phyloP scores from a whole-genome alignment of 176 grass and related monocot genomes.

The Puccinellia tenuiflora region DNA sequence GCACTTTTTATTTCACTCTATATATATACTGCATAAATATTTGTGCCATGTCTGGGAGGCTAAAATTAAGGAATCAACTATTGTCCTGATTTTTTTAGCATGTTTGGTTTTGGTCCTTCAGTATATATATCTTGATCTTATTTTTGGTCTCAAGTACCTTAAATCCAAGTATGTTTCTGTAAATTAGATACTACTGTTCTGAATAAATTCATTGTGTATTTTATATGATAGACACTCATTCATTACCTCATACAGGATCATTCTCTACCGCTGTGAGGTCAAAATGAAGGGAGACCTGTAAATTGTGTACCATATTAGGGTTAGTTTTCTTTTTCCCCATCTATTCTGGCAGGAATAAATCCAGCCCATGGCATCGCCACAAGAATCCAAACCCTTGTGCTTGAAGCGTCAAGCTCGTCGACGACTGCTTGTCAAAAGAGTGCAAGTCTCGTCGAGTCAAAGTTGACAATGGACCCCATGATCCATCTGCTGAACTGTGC shows the following conservation, averaged over 20 bases:
- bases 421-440: conserved; percentile 44
- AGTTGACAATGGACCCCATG: conserved; percentile 28
- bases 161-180: not conserved
- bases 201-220: conserved; percentile 14
- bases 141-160: not conserved
- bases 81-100: not conserved
- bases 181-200: not conserved
- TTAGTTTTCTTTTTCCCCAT: conserved; percentile 25
- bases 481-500: conserved; percentile 36
- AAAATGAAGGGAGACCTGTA: conserved; percentile 40
- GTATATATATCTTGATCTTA: not conserved
- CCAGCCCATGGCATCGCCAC: conserved; percentile 29
- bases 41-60: not conserved
- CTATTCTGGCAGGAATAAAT: conserved; percentile 29
- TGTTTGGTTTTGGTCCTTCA: not conserved
- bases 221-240: conserved; percentile 14
- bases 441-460: conserved; percentile 37
- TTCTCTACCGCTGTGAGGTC: conserved; percentile 18
- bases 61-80: not conserved
- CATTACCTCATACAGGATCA: conserved; percentile 50
- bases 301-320: conserved; percentile 47
- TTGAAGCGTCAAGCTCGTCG: conserved; percentile 68
- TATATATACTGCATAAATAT: not conserved
- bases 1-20: not conserved
- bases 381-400: conserved; percentile 40